Percentiles rank a stretch among this genome's conserved stretches.
These are phyloP conservation scores for Cicer chorassanicum DNA, from an alignment of 306 rosid genomes.

Conservation along the genomic window DNA sequence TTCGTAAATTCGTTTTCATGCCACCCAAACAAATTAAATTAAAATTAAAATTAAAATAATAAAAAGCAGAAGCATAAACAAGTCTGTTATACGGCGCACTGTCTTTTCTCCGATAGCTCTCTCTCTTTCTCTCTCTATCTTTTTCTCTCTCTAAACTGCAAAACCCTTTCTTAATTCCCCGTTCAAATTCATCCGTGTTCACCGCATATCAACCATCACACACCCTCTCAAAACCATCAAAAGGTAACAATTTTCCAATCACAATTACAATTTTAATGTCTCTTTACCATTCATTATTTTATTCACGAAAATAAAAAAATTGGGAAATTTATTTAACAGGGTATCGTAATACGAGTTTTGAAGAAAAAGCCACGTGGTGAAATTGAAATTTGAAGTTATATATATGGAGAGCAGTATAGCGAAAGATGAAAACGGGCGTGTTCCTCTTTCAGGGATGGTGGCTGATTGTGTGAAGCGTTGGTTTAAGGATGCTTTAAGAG, in stretches of 20 bases:
- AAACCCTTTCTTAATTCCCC: slow-evolving; percentile 38
- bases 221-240: neutral
- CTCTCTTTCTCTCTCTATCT: neutral
- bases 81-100: slow-evolving; percentile 37
- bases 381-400: slow-evolving; percentile 37
- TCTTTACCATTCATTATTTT: neutral
- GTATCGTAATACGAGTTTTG: slow-evolving; percentile 2
- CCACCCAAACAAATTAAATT: too few relatives aligned
- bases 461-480: slow-evolving; percentile 90
- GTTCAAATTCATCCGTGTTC: slow-evolving; percentile 31
- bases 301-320: too few relatives aligned
- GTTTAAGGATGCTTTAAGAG: slow-evolving; percentile 86
- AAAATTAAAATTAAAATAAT: too few relatives aligned
- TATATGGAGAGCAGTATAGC: slow-evolving; percentile 61
- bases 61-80: neutral
- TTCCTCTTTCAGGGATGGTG: slow-evolving; percentile 81
- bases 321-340: slow-evolving; percentile 2
- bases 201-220: slow-evolving; percentile 31
- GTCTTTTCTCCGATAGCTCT: slow-evolving; percentile 17
- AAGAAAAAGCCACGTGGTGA: slow-evolving; percentile 30
- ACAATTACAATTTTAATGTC: neutral
- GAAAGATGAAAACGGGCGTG: slow-evolving; percentile 55
- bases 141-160: slow-evolving; percentile 7
- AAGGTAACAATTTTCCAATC: slow-evolving; percentile 46
- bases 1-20: too few relatives aligned